Base-by-base conservation (phyloP, 2,329 filamentous ascomycete genomes). In the Nothophaeocryptopus gaeumannii region DNA sequence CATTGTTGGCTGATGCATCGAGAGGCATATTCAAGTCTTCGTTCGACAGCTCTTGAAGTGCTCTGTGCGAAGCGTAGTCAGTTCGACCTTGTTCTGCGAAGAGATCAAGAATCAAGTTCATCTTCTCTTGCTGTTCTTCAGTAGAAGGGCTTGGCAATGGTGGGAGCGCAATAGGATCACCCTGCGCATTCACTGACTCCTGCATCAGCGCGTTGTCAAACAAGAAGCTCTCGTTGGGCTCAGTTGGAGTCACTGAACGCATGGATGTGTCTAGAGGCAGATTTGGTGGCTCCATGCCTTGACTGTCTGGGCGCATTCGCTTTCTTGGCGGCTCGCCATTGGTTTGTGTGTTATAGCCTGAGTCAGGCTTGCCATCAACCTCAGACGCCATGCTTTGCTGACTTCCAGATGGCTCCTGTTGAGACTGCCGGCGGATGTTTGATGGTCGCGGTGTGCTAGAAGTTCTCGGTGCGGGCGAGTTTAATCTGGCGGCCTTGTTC, bases 21-120 rank as follows among this genome's bases (percentile, higher is more conserved):
- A 99, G 89, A 1, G 93, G 92, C 67, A 93, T 86, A 64, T 99
- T 93, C 15, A 97, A 80, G 59, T 99, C 92, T 34, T 85, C 75
- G 0, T 88, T 83, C 1, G 83, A 86, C 48, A 96, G 78, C 8
- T 83, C 84, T 40, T 84, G 78, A 34, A 99, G 81, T 34, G 88
- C 86, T 9, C 90, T 86, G 62, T 92, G 86, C 48, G 85, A 84
- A 1, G 83, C 80, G 56, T 78, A 85, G 57, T 95, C 88, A 7
- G 82, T 83, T 9, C 83, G 77, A 5, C 80, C 78, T 45, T 85
- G 68, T 49, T 76, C 74, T 3, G 73, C 72, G 51, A 77, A 93
- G 7, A 97, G 77, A 16, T 85, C 85, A 77, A 95, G 87, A 16
- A 96, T 77, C 55, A 89, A 76, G 58, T 85, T 85, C 56, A 90